Conservation (phyloP, 2,329 filamentous ascomycete species). For the Ascocoryne sarcoides region DNA sequence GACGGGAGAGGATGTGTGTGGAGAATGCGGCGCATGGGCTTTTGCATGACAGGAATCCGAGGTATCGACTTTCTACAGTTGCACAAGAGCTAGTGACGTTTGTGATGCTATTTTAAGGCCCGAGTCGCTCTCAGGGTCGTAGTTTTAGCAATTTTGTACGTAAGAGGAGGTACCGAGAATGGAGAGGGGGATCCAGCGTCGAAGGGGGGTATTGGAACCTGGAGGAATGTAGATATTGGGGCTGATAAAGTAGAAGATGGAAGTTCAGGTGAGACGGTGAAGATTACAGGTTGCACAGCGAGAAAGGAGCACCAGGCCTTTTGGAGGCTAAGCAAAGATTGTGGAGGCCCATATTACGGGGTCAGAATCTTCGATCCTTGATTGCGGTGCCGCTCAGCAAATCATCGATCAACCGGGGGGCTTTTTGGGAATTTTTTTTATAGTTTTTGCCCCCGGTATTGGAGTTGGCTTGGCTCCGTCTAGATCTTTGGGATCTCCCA, state of each 20-base stretch:
- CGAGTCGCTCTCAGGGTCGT: neutral
- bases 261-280: conserved; percentile 6
- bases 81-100: conserved; percentile 14
- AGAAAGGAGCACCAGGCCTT: conserved; percentile 10
- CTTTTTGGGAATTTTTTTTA: too few relatives aligned
- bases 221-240: conserved; percentile 2
- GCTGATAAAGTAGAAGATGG: conserved; percentile 2
- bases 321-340: conserved; percentile 11
- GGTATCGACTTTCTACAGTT: conserved; percentile 10
- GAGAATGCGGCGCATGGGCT: conserved; percentile 14
- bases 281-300: conserved; percentile 1
- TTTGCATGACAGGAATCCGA: conserved; percentile 21
- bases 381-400: conserved; percentile 6
- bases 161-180: neutral
- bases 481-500: too few relatives aligned
- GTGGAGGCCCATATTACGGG: conserved; percentile 1
- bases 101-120: conserved; percentile 2
- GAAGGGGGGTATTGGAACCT: conserved; percentile 1
- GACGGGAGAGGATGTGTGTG: conserved; percentile 5
- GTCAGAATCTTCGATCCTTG: conserved; percentile 2
- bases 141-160: neutral
- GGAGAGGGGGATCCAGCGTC: neutral
- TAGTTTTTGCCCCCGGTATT: too few relatives aligned
- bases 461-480: too few relatives aligned
- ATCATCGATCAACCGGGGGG: conserved; percentile 8